These are phyloP conservation scores for Petrea volubilis DNA, from an alignment of 257 asterid genomes.

Conservation along the genomic window DNA sequence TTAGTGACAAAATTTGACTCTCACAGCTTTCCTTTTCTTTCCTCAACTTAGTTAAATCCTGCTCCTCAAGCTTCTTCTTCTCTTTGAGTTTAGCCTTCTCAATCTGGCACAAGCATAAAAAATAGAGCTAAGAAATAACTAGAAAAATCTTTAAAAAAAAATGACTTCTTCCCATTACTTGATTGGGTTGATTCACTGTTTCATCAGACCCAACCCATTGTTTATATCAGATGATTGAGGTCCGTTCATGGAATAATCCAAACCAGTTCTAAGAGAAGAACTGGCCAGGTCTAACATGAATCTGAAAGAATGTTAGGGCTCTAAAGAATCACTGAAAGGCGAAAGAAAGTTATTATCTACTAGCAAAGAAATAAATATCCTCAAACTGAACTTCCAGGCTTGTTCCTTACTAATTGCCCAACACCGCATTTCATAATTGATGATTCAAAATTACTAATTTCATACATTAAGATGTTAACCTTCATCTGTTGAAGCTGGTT, in stretches of 20 bases:
- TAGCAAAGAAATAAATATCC: background rate
- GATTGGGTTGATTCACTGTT: too few relatives aligned
- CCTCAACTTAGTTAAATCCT: conserved; percentile 55
- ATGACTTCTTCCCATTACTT: background rate
- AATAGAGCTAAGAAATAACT: conserved; percentile 7
- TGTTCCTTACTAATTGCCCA: conserved; percentile 3
- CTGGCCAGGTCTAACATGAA: too few relatives aligned
- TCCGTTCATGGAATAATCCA: too few relatives aligned
- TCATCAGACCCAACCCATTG: too few relatives aligned
- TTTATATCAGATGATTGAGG: too few relatives aligned
- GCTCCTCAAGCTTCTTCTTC: conserved; percentile 59
- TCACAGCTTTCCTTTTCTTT: conserved; percentile 58
- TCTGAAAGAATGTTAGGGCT: too few relatives aligned
- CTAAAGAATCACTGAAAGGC: conserved; percentile 2
- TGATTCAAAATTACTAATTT: conserved; percentile 1
- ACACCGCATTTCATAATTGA: conserved; percentile 10
- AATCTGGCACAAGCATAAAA: conserved; percentile 46
- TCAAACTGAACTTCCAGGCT: conserved; percentile 6
- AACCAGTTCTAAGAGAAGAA: too few relatives aligned
- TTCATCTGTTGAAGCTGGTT: conserved; percentile 52
- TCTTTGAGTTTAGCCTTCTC: conserved; percentile 73
- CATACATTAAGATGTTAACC: conserved; percentile 34
- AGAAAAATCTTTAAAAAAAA: conserved; percentile 12
- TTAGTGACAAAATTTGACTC: conserved; percentile 53
- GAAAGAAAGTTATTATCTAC: background rate